phyloP scores from a whole-genome alignment of 2,329 filamentous ascomycete genomes.

The Colletotrichum musicola region DNA sequence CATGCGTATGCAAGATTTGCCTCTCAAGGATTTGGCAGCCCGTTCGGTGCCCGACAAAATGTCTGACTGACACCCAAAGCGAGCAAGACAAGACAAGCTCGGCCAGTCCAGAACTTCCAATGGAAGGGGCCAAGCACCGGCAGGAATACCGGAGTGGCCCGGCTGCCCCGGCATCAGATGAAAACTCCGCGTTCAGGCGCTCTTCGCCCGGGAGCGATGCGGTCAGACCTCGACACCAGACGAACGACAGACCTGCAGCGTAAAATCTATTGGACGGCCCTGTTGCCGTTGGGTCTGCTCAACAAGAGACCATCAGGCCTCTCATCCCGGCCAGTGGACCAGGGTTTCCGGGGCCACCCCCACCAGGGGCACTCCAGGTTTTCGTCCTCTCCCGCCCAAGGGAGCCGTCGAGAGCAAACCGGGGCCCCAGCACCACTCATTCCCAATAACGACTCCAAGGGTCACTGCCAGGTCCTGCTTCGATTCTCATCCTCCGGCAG shows the following conservation, averaged over 20 bases:
- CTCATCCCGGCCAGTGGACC: background rate
- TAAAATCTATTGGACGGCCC: conserved; percentile 22
- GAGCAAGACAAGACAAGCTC: background rate
- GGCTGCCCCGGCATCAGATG: conserved; percentile 3
- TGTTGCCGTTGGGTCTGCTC: conserved; percentile 9
- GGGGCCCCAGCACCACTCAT: conserved; percentile 6
- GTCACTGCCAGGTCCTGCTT: conserved; percentile 3
- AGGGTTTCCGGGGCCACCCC: background rate
- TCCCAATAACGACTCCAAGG: conserved; percentile 12
- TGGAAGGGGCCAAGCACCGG: conserved; percentile 13
- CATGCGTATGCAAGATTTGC: background rate
- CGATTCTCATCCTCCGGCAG: background rate
- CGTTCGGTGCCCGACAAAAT: background rate
- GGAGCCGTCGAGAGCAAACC: conserved; percentile 2
- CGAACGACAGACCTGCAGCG: conserved; percentile 11
- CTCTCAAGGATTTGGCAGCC: conserved; percentile 2
- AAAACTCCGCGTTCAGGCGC: conserved; percentile 12
- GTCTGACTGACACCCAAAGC: background rate
- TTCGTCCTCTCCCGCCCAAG: conserved; percentile 8
- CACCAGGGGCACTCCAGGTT: conserved; percentile 16
- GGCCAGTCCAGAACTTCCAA: conserved; percentile 9
- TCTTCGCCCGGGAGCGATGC: conserved; percentile 14
- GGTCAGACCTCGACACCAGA: conserved; percentile 14
- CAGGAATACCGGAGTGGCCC: conserved; percentile 2
- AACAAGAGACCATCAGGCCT: background rate